phyloP scores from a whole-genome alignment of 208 protist genomes.

The Leishmania gerbilli region DNA sequence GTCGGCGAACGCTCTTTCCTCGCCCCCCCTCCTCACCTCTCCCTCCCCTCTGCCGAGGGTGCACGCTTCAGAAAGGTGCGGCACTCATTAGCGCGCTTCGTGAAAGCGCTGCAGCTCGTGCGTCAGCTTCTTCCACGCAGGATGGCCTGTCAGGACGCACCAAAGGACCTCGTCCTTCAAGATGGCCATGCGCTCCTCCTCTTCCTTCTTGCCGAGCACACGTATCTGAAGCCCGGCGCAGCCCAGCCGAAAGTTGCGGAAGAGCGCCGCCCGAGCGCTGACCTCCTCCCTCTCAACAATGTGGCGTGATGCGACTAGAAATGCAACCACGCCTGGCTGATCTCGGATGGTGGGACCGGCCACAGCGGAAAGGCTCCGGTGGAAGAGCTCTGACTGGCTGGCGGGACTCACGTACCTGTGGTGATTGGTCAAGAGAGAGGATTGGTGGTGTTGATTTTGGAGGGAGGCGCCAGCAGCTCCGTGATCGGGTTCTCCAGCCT shows the following conservation, averaged over 20 bases:
- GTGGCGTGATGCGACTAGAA: conserved; percentile 24
- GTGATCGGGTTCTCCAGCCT: neutral
- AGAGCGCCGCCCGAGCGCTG: conserved; percentile 16
- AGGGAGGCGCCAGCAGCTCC: neutral
- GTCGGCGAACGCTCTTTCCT: neutral
- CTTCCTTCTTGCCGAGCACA: conserved; percentile 32
- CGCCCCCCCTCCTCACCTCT: too few species aligned
- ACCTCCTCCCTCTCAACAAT: conserved; percentile 24
- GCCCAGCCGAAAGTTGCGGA: conserved; percentile 13
- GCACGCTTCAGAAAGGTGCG: neutral
- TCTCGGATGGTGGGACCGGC: conserved; percentile 2
- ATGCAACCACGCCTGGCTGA: conserved; percentile 26
- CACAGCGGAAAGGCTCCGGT: neutral
- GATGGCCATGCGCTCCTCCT: conserved; percentile 32
- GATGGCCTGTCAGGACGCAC: conserved; percentile 29
- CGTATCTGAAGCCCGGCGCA: conserved; percentile 14
- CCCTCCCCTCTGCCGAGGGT: neutral
- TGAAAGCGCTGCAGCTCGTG: conserved; percentile 11
- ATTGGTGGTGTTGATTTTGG: neutral
- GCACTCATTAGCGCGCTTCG: neutral
- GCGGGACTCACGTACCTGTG: neutral
- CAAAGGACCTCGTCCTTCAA: conserved; percentile 47
- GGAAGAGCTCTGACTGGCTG: neutral
- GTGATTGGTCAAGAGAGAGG: neutral
- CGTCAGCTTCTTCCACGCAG: conserved; percentile 19